Percentiles rank a stretch among this genome's conserved stretches.
These are phyloP conservation scores for Podospora anserina DNA, from an alignment of 495 filamentous ascomycete genomes.

Conservation along the genomic window DNA sequence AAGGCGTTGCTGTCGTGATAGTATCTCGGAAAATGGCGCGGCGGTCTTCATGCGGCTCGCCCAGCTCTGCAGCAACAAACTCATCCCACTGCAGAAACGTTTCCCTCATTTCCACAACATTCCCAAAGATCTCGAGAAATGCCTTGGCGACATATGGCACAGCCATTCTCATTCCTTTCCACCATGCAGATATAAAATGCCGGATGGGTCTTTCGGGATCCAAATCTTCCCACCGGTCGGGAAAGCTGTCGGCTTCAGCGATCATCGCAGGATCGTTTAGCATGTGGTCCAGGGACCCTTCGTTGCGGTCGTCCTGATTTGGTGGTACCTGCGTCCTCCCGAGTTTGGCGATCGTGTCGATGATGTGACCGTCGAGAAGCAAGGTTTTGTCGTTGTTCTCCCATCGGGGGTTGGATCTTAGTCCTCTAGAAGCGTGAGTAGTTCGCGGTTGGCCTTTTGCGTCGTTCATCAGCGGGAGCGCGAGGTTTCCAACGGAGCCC, in stretches of 20 bases:
- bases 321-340: too few species aligned
- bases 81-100: too few species aligned
- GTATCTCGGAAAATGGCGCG: too few species aligned
- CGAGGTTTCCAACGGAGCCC: slow-evolving; percentile 4
- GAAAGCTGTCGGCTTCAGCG: not conserved
- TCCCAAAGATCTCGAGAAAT: too few species aligned
- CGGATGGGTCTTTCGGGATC: not conserved
- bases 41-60: too few species aligned
- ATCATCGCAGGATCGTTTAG: not conserved
- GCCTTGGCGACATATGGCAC: too few species aligned
- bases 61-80: too few species aligned
- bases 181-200: not conserved
- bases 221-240: not conserved
- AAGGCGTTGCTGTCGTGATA: too few species aligned
- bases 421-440: slow-evolving; percentile 14
- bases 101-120: too few species aligned
- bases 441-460: slow-evolving; percentile 7
- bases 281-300: too few species aligned
- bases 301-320: too few species aligned
- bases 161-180: not conserved
- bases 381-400: slow-evolving; percentile 8
- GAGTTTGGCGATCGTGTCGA: not conserved
- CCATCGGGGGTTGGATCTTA: slow-evolving; percentile 9
- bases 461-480: slow-evolving; percentile 9
- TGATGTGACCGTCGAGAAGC: slow-evolving; percentile 12